These are phyloP conservation scores for Russula virescens DNA, from an alignment of 768 basidiomycete genomes.

Conservation along the genomic window DNA sequence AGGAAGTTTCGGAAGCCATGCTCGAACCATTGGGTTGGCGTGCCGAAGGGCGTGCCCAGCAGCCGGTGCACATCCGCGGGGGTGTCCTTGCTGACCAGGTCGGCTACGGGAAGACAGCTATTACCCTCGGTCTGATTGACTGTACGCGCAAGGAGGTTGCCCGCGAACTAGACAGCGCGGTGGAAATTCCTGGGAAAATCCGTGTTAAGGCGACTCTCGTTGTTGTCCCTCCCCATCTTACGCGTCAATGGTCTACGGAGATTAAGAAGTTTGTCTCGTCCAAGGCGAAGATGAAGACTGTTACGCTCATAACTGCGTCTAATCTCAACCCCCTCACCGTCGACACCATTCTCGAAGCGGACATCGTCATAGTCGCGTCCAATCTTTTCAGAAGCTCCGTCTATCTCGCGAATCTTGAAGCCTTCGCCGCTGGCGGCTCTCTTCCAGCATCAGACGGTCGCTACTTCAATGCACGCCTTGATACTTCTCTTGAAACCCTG, in stretches of 20 bases:
- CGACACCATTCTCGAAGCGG: conserved; percentile 69
- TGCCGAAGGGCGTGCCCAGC: conserved; percentile 84
- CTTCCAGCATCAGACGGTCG: conserved; percentile 72
- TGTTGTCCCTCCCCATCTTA: conserved; percentile 86
- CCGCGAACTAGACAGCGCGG: conserved; percentile 51
- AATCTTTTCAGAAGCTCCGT: conserved; percentile 76
- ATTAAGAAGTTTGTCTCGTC: conserved; percentile 68
- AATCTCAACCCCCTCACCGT: conserved; percentile 71
- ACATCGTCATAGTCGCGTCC: conserved; percentile 81
- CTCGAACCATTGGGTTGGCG: conserved; percentile 86
- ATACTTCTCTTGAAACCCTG: conserved; percentile 52
- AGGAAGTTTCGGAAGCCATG: conserved; percentile 90
- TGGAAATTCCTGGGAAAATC: conserved; percentile 55
- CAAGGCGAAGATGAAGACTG: conserved; percentile 48
- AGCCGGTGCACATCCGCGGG: conserved; percentile 70
- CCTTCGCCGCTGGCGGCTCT: conserved; percentile 59
- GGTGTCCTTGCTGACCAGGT: conserved; percentile 95
- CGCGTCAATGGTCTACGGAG: conserved; percentile 86
- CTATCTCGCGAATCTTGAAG: conserved; percentile 71
- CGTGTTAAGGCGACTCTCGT: conserved; percentile 75
- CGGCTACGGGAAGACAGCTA: conserved; percentile 96
- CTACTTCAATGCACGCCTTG: conserved; percentile 82
- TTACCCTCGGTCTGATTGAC: conserved; percentile 85
- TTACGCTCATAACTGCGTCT: conserved; percentile 60
- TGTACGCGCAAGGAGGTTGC: conserved; percentile 52